phyloP scores from a whole-genome alignment of 805 yeast species.

The Lachancea meyersii region DNA sequence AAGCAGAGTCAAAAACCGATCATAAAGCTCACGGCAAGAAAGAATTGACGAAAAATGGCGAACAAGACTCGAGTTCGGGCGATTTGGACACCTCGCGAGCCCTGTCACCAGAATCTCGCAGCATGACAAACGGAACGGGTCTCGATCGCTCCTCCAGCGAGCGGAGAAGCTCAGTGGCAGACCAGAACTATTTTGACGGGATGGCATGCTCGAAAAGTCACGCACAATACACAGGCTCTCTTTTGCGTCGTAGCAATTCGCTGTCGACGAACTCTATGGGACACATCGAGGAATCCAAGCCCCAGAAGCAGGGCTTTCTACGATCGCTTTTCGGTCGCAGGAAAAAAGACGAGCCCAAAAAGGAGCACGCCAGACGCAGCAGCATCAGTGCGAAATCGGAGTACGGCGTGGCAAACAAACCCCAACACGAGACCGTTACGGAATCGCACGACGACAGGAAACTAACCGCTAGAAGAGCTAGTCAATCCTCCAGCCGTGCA shows the following conservation, averaged over 20 bases:
- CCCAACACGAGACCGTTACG: neutral
- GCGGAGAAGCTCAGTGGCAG: too few species aligned
- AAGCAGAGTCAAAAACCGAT: neutral
- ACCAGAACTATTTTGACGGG: neutral
- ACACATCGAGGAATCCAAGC: constrained; percentile 13
- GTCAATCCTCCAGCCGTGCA: neutral
- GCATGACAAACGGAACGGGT: neutral
- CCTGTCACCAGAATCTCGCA: neutral
- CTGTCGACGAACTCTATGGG: constrained; percentile 18
- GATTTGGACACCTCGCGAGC: neutral
- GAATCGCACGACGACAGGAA: neutral
- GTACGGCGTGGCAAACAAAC: constrained; percentile 6
- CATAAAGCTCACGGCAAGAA: neutral
- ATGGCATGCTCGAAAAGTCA: constrained; percentile 1
- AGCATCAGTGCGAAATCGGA: constrained; percentile 1
- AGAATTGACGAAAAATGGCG: neutral
- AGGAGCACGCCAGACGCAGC: neutral
- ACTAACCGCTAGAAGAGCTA: neutral
- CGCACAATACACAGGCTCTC: neutral
- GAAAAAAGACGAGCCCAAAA: constrained; percentile 11
- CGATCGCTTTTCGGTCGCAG: constrained; percentile 31
- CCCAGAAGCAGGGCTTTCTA: constrained; percentile 35
- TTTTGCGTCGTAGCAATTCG: constrained; percentile 31
- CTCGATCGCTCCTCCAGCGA: too few species aligned
- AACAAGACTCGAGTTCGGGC: neutral